Evolutionary conservation across 495 filamentous ascomycete genomes (phyloP).

Genomic region (Penicillium simplicissimum): DNA sequence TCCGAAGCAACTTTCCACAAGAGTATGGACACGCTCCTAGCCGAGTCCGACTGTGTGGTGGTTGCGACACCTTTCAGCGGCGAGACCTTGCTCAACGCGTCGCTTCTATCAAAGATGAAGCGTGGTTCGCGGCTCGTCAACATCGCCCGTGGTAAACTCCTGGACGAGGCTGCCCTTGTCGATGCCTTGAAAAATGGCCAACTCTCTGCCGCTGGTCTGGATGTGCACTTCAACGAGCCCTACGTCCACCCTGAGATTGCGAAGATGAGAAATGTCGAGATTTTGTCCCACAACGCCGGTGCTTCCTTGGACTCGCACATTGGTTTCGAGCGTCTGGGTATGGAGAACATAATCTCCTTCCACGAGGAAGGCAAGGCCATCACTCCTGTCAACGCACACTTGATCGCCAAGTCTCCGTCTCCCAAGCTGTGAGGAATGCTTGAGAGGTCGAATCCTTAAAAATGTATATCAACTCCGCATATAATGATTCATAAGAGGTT

Average conservation of each 20-base stretch:
- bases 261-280: conserved; percentile 55
- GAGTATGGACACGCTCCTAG: conserved; percentile 54
- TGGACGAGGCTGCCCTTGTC: conserved; percentile 69
- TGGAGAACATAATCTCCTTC: conserved; percentile 69
- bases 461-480: background rate
- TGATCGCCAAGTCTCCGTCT: conserved; percentile 32
- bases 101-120: conserved; percentile 54
- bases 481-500: background rate
- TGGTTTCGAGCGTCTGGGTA: conserved; percentile 71
- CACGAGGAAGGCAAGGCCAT: conserved; percentile 54
- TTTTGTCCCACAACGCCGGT: conserved; percentile 72
- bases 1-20: conserved; percentile 51
- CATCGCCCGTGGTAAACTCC: conserved; percentile 67
- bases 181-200: conserved; percentile 58
- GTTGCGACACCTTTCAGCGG: conserved; percentile 68
- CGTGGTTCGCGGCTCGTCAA: conserved; percentile 65
- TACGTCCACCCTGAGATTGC: conserved; percentile 48
- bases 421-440: conserved; percentile 18
- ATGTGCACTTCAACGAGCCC: conserved; percentile 65
- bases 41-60: conserved; percentile 62
- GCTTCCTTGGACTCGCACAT: conserved; percentile 69
- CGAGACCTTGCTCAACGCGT: conserved; percentile 52
- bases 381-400: conserved; percentile 65
- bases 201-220: conserved; percentile 60
- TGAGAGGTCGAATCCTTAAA: background rate